Base-by-base conservation (phyloP, 129 eudicot species). In the Artemisia tridentata region DNA sequence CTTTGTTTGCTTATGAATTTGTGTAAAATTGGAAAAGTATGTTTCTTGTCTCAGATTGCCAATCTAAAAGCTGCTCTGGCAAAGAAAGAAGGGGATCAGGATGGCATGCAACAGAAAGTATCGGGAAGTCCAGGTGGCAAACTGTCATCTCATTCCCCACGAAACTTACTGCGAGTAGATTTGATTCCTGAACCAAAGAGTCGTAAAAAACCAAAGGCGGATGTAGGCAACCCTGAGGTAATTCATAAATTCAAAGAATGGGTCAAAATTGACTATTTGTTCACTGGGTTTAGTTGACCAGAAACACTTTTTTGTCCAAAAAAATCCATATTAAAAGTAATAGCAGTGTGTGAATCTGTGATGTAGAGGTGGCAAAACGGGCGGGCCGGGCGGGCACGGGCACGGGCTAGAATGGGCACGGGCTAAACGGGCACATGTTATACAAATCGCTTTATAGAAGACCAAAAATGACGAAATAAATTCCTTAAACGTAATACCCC, bases 1-100 rank as follows among this genome's bases (percentile, higher is more conserved):
- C 17, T 70, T 70, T 69, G 23, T 69, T 69, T 61, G 41, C 48
- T 43, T 61, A 51, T 11, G 11, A 60, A 6, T 41, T 45, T 19
- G 57, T 67, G 54, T 77, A 23, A 63, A 59, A 45, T 16, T 12
- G 23, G n/a, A 71, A 52, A 25, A 0, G 23, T 25, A 55, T 48
- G 49, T 31, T 75, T 53, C 61, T 45, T 58, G 45, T 76, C 12
- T 70, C 82, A 95, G 99, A 79, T 95, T 85, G 96, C 91, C 23
- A 87, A 79, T 81, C 99, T 95, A 29, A 95, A 86, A 80, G 91
- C 95, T 25, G 96, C 93, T 67, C 82, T 95, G 58, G 91, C 93
- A 81, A 88, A 83, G 81, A 90, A 86, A 73, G 96, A 86, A 71
- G 88, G 85, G 52, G 84, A 87, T 58, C 79, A 81, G 21, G 83